Evolutionary conservation across 1,139 yeast species (phyloP), one percentile per base, ranked within the genome.

Genomic region (Candida sp.): DNA sequence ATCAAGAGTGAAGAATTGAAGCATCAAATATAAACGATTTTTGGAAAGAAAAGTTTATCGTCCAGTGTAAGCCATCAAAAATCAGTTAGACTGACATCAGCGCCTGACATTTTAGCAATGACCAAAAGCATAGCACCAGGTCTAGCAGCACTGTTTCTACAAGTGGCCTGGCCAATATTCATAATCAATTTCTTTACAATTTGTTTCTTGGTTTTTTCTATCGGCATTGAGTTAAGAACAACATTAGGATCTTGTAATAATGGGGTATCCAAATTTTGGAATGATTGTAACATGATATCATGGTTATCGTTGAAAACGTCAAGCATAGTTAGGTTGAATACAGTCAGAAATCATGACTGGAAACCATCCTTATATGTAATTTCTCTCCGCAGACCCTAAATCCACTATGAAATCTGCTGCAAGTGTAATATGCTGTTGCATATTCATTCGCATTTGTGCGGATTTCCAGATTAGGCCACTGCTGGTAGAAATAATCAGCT

Each of bases 281-380:
- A 36, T 15, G 38, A 36, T 25, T 36, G 21, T 15, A 36, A 21
- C 38, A 36, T 36, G 5, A 36, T 36, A 23, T 36, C 38, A 9
- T 36, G 22, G 32, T 36, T 36, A 5, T 36, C 38, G 22, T 36
- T 22, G 33, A 36, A 36, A 12, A 36, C 32, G 22, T 36, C 38
- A n/a, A 23, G 30, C 38, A 36, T 36, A 6, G 9, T 22, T 12
- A 12, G 2, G 11, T 25, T 25, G 3, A 15, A 15, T 15, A 15
- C 2, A 2, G 19, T 15, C 19, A 15, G 19, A 2, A 15, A 15
- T 3, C 19, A 15, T 15, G 19, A 3, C 19, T 15, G 19, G 19
- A 15, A 15, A 15, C 2, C 19, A 15, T 15, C 19, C 19, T 15
- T 15, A 15, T 15, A 15, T 2, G 19, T 15, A 15, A 15, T 15